These are phyloP conservation scores for Candida silvicultrix DNA, from an alignment of 805 yeast genomes.

Conservation along the genomic window DNA sequence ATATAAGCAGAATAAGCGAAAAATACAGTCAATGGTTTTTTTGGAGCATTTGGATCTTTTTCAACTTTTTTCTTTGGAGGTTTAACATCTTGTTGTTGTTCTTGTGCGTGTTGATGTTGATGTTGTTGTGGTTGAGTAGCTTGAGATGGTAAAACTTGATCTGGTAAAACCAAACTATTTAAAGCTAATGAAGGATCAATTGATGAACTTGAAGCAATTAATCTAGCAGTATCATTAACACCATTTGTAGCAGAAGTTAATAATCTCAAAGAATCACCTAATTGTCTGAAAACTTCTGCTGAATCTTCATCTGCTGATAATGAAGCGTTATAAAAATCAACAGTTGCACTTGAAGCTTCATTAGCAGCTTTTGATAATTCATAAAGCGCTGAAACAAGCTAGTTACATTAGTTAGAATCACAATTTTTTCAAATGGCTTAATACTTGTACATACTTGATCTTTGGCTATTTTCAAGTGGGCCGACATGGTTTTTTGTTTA, in stretches of 20 bases:
- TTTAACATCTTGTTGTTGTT: constrained; percentile 3
- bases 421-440: neutral
- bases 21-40: constrained; percentile 86
- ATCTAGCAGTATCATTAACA: constrained; percentile 20
- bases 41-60: constrained; percentile 92
- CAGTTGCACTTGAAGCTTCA: constrained; percentile 75
- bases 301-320: constrained; percentile 41
- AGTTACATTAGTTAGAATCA: neutral
- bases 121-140: neutral
- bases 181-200: constrained; percentile 4
- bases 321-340: constrained; percentile 61
- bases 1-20: constrained; percentile 71
- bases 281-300: constrained; percentile 37
- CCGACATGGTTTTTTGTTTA: neutral
- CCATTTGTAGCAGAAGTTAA: constrained; percentile 31
- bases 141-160: constrained; percentile 15
- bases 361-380: constrained; percentile 83
- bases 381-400: constrained; percentile 74
- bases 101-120: neutral
- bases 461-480: neutral
- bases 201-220: constrained; percentile 1
- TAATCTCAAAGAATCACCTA: constrained; percentile 34
- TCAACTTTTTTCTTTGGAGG: constrained; percentile 40
- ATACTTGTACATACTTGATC: neutral
- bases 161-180: constrained; percentile 18